Evolutionary conservation across 768 basidiomycete genomes (phyloP).

Genomic region (Tylopilus cervinicoccineus): DNA sequence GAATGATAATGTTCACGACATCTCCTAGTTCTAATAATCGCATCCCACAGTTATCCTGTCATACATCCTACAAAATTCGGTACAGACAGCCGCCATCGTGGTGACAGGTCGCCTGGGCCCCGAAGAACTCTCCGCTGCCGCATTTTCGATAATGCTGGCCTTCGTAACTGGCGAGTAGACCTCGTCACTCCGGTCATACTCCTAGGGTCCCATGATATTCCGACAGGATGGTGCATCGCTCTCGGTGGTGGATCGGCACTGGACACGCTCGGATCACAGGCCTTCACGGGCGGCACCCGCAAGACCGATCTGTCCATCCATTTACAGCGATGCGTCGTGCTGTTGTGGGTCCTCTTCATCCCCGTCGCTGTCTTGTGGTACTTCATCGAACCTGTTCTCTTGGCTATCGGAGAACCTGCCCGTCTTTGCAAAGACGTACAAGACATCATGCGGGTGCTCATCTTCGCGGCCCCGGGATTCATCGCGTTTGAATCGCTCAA

Average conservation of each 20-base stretch:
- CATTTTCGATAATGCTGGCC: constrained; percentile 73
- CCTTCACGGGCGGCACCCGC: constrained; percentile 60
- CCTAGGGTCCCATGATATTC: constrained; percentile 51
- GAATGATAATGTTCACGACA: too few relatives aligned
- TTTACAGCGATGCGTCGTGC: constrained; percentile 62
- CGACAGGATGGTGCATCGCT: constrained; percentile 70
- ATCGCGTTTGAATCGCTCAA: constrained; percentile 75
- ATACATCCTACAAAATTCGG: constrained; percentile 70
- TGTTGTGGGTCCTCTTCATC: constrained; percentile 61
- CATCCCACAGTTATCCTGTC: constrained; percentile 53
- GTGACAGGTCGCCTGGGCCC: constrained; percentile 67
- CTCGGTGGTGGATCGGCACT: constrained; percentile 76
- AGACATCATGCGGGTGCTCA: constrained; percentile 58
- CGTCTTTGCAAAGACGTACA: constrained; percentile 59
- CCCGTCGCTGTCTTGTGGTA: constrained; percentile 64
- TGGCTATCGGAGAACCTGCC: constrained; percentile 57
- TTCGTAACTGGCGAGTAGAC: constrained; percentile 70
- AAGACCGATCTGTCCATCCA: constrained; percentile 68
- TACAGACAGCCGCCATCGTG: constrained; percentile 62
- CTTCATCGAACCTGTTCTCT: constrained; percentile 58
- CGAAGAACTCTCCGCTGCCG: constrained; percentile 64
- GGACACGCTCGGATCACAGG: constrained; percentile 74
- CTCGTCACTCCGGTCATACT: constrained; percentile 17
- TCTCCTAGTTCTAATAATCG: not conserved
- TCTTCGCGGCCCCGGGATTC: constrained; percentile 66